Percentiles rank a stretch among this genome's conserved stretches.
Evolutionary conservation across 768 basidiomycete species (phyloP).

Genomic region (Leccinum incarnatum): DNA sequence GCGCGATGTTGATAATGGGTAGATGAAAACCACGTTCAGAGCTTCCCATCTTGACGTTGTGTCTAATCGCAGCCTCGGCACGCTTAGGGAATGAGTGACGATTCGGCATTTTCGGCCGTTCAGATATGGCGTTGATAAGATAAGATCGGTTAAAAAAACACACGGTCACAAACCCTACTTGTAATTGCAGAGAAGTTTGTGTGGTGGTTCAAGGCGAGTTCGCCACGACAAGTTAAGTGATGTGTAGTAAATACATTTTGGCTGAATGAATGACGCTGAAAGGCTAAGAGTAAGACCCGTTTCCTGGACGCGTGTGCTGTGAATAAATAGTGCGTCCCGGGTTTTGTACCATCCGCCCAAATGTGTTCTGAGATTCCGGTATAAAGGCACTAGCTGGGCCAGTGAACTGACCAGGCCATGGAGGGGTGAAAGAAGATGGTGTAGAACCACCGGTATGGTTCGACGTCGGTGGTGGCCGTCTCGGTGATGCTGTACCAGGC

Average conservation of each 20-base stretch:
- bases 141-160: slow-evolving; percentile 8
- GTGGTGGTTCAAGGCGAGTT: background rate
- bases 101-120: background rate
- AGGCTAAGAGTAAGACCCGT: slow-evolving; percentile 25
- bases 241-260: slow-evolving; percentile 22
- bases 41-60: slow-evolving; percentile 11
- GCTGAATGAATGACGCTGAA: slow-evolving; percentile 7
- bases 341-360: slow-evolving; percentile 43
- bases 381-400: slow-evolving; percentile 52
- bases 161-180: background rate
- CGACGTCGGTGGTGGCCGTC: slow-evolving; percentile 12
- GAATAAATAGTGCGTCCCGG: slow-evolving; percentile 66
- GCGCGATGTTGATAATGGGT: slow-evolving; percentile 72
- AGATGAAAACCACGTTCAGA: slow-evolving; percentile 32
- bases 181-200: background rate
- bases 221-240: slow-evolving; percentile 17
- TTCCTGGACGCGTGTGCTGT: slow-evolving; percentile 41
- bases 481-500: slow-evolving; percentile 25
- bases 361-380: slow-evolving; percentile 40
- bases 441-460: slow-evolving; percentile 21
- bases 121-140: slow-evolving; percentile 12
- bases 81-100: background rate
- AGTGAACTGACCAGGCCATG: slow-evolving; percentile 40
- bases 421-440: slow-evolving; percentile 21
- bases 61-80: background rate